Percentiles rank a stretch among this genome's conserved stretches.
Conservation (phyloP, 2,329 filamentous ascomycete genomes). For the Didymella pinodella region DNA sequence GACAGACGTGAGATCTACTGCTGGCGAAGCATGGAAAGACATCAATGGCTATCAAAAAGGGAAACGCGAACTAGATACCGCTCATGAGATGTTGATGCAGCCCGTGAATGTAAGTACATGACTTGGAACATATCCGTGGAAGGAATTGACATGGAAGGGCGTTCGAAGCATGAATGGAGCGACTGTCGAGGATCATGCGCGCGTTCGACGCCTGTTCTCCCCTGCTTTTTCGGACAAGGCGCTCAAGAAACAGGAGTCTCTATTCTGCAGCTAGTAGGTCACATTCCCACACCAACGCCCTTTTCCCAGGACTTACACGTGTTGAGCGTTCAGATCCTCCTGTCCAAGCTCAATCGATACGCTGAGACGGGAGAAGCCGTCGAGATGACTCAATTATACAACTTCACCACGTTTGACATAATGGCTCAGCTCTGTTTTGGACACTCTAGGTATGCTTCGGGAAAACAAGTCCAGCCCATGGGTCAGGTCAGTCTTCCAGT, state of each 20-base stretch:
- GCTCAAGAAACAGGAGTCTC: slow-evolving; percentile 44
- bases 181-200: slow-evolving; percentile 15
- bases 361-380: slow-evolving; percentile 37
- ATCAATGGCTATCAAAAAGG: slow-evolving; percentile 20
- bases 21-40: slow-evolving; percentile 22
- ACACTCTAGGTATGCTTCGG: slow-evolving; percentile 47
- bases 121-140: no score
- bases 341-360: slow-evolving; percentile 29
- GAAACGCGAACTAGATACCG: background rate
- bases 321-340: slow-evolving; percentile 14
- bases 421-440: slow-evolving; percentile 61
- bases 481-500: slow-evolving; percentile 28
- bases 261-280: slow-evolving; percentile 47
- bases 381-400: slow-evolving; percentile 33
- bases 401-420: slow-evolving; percentile 28
- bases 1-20: slow-evolving; percentile 21
- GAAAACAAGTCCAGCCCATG: slow-evolving; percentile 39
- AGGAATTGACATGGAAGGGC: background rate
- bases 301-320: background rate
- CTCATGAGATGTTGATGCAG: slow-evolving; percentile 1
- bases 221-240: slow-evolving; percentile 49
- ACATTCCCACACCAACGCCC: no score
- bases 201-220: slow-evolving; percentile 32
- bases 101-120: background rate
- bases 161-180: slow-evolving; percentile 3